Evolutionary conservation across 805 yeast genomes (phyloP), one percentile per base, ranked within the genome.

Genomic region (Cyberlindnera suaveolens): DNA sequence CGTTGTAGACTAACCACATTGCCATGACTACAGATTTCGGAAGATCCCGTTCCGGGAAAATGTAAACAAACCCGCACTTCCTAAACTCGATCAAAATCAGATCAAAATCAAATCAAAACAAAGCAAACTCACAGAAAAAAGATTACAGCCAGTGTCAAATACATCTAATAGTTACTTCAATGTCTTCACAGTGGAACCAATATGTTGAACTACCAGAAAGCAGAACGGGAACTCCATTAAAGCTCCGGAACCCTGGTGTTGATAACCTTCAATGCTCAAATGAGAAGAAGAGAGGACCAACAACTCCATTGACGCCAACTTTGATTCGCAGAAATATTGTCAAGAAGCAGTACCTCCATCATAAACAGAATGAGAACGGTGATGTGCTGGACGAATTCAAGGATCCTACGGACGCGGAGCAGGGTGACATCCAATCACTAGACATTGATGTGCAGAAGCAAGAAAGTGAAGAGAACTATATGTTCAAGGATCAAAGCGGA

Each of bases 291-390:
- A 48, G 62, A 46, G 53, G 47, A 2, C 62, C 62, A 29, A 46
- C 53, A 1, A 57, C 62, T 3, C 62, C 62, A 6, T 45, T 57
- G 39, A 57, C 62, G 1, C 62, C 62, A 4, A 41, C 60, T 0
- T 44, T 57, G n/a, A 42, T 51, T 17, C 53, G 53, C 20, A 48
- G 48, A 34, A 57, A 53, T 39, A 48, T 46, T 11, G 43, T 47
- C 19, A 57, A 57, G 42, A 57, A 44, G 27, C 54, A 49, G 26
- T 30, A 40, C 19, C 8, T 44, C 16, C 40, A 26, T 5, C 20
- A 36, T 26, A 36, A 37, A 9, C 33, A 20, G 17, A 31, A n/a
- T 27, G 33, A n/a, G 26, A 17, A 31, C 13, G 23, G 13, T 14
- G 36, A 31, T 39, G 17, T 26, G 16, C 15, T 41, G 17, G 34